Conservation (phyloP, 1,284 basidiomycete species). For the Boletellus dicymbophilus region DNA sequence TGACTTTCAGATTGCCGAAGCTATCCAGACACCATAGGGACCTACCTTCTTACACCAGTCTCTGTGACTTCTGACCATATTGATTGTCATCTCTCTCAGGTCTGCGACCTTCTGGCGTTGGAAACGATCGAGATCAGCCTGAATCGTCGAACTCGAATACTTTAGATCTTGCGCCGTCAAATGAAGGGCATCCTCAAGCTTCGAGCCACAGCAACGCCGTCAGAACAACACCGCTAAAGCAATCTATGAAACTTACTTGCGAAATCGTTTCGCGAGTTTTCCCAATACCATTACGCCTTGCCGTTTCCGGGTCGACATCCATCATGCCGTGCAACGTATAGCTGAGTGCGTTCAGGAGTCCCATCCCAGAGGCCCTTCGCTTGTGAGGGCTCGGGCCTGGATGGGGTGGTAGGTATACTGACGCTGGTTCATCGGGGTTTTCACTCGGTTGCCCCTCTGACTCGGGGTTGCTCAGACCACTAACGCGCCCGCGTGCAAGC, state of each 20-base stretch:
- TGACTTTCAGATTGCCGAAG: conserved; percentile 13
- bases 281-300: conserved; percentile 88
- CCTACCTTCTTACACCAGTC: conserved; percentile 95
- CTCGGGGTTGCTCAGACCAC: conserved; percentile 26
- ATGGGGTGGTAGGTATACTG: conserved; percentile 67
- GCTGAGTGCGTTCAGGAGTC: conserved; percentile 88
- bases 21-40: conserved; percentile 6
- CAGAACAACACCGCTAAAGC: conserved; percentile 14
- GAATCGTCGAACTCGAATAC: conserved; percentile 94
- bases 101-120: conserved; percentile 99
- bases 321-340: conserved; percentile 98
- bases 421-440: conserved; percentile 36
- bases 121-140: conserved; percentile 97
- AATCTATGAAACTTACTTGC: conserved; percentile 57
- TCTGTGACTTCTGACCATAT: conserved; percentile 87
- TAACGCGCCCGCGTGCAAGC: conserved; percentile 57
- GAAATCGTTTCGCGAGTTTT: conserved; percentile 95
- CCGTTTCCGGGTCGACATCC: conserved; percentile 97
- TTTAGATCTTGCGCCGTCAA: conserved; percentile 91
- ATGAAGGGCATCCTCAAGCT: conserved; percentile 94
- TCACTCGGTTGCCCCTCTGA: conserved; percentile 36
- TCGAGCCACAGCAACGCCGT: conserved; percentile 19
- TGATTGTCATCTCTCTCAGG: conserved; percentile 88
- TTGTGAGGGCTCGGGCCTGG: conserved; percentile 70
- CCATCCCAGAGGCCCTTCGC: conserved; percentile 75